Evolutionary conservation across 345 rosid species (phyloP), one percentile per base, ranked within the genome.

Genomic region (Triadica sebifera): DNA sequence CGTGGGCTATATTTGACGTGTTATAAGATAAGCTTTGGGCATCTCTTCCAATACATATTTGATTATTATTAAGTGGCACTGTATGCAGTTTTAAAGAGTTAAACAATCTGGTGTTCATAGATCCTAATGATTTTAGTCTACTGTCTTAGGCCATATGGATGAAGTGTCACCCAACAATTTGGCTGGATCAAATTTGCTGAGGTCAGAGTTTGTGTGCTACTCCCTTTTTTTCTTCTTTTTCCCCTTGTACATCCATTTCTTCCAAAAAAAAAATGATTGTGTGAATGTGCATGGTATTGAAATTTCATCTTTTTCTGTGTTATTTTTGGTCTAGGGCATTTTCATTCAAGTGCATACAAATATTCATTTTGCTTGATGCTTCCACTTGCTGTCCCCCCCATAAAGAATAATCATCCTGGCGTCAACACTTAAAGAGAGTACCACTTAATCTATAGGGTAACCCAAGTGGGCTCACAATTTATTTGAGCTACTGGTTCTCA

Each of bases 391-490:
- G 17, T 59, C 16, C 22, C 73, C 13, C 2, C 22, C 25, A 41
- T 8, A 74, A 73, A 71, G 53, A 65, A 45, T 38, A 25, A 68
- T 49, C 69, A 34, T 46, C 76, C 77, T 64, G 80, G 47, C 58
- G 63, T 72, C 74, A 67, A 78, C 69, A 69, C 58, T 20, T 13
- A 78, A 73, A 74, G 76, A 68, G 37, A n/a, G 63, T 46, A 55
- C 68, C 12, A 24, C 64, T 10, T 34, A 58, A 17, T 41, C 66
- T 46, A 19, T 47, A 11, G 9, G 71, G 10, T 60, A 79, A 69
- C 37, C 45, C 60, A 65, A 59, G 72, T 81, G 84, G 77, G 67
- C 60, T 67, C 64, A 71, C 68, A 58, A 57, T 84, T 29, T 74
- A 81, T 78, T 50, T 29, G 17, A 67, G 67, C 22, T 38, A 57